phyloP scores from a whole-genome alignment of 495 filamentous ascomycete genomes.

The Extremus antarcticus region DNA sequence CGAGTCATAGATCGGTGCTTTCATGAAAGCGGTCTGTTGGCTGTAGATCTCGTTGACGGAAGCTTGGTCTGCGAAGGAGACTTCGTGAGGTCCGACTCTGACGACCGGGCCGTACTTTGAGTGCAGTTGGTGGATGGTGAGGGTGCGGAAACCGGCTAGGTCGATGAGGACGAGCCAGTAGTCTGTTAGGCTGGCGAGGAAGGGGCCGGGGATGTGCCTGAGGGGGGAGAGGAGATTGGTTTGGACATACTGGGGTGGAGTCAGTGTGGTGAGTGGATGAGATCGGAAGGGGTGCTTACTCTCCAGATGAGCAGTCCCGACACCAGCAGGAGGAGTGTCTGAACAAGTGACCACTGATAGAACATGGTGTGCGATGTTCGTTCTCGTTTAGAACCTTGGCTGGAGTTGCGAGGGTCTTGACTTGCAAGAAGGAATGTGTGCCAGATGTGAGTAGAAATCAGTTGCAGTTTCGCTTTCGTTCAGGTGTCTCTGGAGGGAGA shows the following conservation, averaged over 20 bases:
- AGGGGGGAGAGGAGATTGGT: conserved; percentile 19
- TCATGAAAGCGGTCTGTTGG: conserved; percentile 24
- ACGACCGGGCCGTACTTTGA: conserved; percentile 14
- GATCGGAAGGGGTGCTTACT: background rate
- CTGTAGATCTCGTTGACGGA: conserved; percentile 31
- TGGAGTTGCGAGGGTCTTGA: too few species aligned
- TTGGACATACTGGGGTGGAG: conserved; percentile 28
- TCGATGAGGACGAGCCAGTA: conserved; percentile 22
- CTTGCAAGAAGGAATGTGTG: too few species aligned
- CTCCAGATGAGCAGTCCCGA: background rate
- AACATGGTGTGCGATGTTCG: background rate
- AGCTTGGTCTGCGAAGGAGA: conserved; percentile 33
- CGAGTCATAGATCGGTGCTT: conserved; percentile 37
- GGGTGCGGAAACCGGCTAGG: background rate
- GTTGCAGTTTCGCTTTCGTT: too few species aligned
- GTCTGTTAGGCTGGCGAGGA: conserved; percentile 33
- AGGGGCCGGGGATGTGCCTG: conserved; percentile 36
- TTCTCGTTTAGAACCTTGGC: too few species aligned
- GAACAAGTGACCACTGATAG: background rate
- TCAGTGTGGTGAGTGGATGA: background rate
- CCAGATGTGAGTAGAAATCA: too few species aligned
- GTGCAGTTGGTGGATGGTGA: conserved; percentile 13
- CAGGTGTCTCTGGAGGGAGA: too few species aligned
- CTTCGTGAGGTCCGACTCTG: conserved; percentile 17
- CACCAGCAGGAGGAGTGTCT: background rate